phyloP scores from a whole-genome alignment of 2,329 filamentous ascomycete genomes.

The Claviceps purpurea region DNA sequence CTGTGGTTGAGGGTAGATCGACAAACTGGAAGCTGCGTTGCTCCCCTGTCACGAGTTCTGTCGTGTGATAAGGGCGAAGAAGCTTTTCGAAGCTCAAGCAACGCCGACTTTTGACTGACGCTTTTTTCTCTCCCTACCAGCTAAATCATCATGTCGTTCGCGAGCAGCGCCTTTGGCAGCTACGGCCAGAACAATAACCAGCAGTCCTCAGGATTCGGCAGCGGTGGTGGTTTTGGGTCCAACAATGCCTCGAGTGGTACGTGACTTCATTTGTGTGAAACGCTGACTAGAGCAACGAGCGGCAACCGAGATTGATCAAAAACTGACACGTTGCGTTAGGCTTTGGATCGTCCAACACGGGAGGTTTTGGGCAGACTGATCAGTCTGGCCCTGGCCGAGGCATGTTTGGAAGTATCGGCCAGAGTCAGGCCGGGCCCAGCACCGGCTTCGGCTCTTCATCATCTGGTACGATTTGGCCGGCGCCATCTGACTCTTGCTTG shows the following conservation, averaged over 20 bases:
- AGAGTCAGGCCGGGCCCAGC: constrained; percentile 11
- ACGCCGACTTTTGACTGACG: not conserved
- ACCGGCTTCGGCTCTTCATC: constrained; percentile 23
- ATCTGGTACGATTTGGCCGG: constrained; percentile 15
- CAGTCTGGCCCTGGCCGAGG: constrained; percentile 17
- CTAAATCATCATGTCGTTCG: constrained; percentile 38
- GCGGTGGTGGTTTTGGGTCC: constrained; percentile 44
- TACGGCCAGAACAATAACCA: constrained; percentile 41
- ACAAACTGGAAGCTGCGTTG: not conserved
- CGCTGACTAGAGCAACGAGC: not conserved
- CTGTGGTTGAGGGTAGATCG: not conserved
- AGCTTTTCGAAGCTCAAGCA: not conserved
- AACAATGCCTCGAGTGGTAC: constrained; percentile 37
- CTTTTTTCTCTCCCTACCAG: constrained; percentile 5
- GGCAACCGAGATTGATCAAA: constrained; percentile 7
- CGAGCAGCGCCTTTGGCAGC: constrained; percentile 37
- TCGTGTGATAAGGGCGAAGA: not conserved
- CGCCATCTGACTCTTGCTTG: not conserved
- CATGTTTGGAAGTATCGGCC: constrained; percentile 30
- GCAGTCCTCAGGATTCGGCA: constrained; percentile 35
- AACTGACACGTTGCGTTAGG: constrained; percentile 15
- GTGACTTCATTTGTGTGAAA: constrained; percentile 16
- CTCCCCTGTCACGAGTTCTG: not conserved
- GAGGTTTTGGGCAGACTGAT: constrained; percentile 30
- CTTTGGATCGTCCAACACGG: constrained; percentile 21